phyloP scores from a whole-genome alignment of 176 grass and related monocot species.

The Raddia distichophylla region DNA sequence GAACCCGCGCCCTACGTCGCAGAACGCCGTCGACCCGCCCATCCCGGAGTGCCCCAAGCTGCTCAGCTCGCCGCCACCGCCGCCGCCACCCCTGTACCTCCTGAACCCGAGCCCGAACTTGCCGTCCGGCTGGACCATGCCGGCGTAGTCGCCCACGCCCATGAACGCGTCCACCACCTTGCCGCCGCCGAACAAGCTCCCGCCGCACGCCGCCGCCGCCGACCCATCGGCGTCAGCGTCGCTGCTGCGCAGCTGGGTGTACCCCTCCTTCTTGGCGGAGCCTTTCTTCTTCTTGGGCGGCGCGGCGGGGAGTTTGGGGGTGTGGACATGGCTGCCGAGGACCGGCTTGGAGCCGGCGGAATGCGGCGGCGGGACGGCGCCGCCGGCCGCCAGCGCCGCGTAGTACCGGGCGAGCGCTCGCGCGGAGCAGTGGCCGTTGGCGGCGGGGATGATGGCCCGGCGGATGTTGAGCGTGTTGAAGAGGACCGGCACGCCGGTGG shows the following conservation, averaged over 20 bases:
- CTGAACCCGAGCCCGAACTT: slow-evolving; percentile 93
- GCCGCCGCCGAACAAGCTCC: slow-evolving; percentile 57
- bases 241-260: slow-evolving; percentile 45
- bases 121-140: slow-evolving; percentile 56
- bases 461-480: slow-evolving; percentile 91
- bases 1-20: slow-evolving; percentile 67
- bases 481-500: slow-evolving; percentile 55
- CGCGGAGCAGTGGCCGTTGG: slow-evolving; percentile 89
- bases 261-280: slow-evolving; percentile 40
- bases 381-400: slow-evolving; percentile 56
- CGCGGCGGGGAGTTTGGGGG: slow-evolving; percentile 50
- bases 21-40: slow-evolving; percentile 83
- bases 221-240: slow-evolving; percentile 22
- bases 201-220: not conserved
- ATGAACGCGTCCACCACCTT: slow-evolving; percentile 64
- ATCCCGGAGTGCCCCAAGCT: slow-evolving; percentile 86
- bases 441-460: slow-evolving; percentile 82
- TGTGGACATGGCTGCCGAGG: slow-evolving; percentile 78
- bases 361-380: slow-evolving; percentile 71
- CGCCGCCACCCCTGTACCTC: slow-evolving; percentile 47
- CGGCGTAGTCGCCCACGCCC: slow-evolving; percentile 55
- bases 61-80: slow-evolving; percentile 22
- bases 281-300: slow-evolving; percentile 55
- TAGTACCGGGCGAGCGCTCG: slow-evolving; percentile 95
- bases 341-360: slow-evolving; percentile 46